Evolutionary conservation across 2,329 filamentous ascomycete genomes (phyloP).

Genomic region (Chrysoporthe deuterocubensis): DNA sequence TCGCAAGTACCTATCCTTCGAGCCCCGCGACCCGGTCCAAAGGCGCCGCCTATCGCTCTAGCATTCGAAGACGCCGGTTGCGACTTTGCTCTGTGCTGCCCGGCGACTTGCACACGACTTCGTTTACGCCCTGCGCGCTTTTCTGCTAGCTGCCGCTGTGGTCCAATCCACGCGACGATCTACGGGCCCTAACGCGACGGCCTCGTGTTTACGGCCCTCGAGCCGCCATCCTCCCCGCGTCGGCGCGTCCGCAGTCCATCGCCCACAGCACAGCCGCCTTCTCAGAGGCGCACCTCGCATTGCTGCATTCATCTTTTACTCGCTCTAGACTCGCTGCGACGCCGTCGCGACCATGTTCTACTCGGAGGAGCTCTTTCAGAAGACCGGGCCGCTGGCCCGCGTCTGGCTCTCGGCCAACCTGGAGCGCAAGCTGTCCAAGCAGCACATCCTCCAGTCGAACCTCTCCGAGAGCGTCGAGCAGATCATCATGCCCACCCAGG

Average conservation of each 20-base stretch:
- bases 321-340: slow-evolving; percentile 14
- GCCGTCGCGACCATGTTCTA: slow-evolving; percentile 78
- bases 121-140: slow-evolving; percentile 20
- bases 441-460: slow-evolving; percentile 92
- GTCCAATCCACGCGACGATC: slow-evolving; percentile 25
- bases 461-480: slow-evolving; percentile 93
- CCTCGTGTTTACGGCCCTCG: slow-evolving; percentile 25
- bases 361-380: slow-evolving; percentile 91
- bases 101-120: background rate
- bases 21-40: slow-evolving; percentile 23
- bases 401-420: slow-evolving; percentile 98
- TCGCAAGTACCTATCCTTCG: slow-evolving; percentile 17
- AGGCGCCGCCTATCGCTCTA: slow-evolving; percentile 26
- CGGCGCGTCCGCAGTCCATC: slow-evolving; percentile 23
- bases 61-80: slow-evolving; percentile 14
- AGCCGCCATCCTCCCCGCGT: slow-evolving; percentile 21
- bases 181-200: slow-evolving; percentile 17
- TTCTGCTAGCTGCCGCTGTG: slow-evolving; percentile 10
- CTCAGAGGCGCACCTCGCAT: background rate
- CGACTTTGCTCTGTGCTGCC: slow-evolving; percentile 12
- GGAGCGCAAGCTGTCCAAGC: slow-evolving; percentile 97
- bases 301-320: background rate
- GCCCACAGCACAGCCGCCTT: slow-evolving; percentile 1
- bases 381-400: slow-evolving; percentile 94
- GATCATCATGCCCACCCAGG: slow-evolving; percentile 90